phyloP scores from a whole-genome alignment of 2,329 filamentous ascomycete species.

The Fusarium algeriense region DNA sequence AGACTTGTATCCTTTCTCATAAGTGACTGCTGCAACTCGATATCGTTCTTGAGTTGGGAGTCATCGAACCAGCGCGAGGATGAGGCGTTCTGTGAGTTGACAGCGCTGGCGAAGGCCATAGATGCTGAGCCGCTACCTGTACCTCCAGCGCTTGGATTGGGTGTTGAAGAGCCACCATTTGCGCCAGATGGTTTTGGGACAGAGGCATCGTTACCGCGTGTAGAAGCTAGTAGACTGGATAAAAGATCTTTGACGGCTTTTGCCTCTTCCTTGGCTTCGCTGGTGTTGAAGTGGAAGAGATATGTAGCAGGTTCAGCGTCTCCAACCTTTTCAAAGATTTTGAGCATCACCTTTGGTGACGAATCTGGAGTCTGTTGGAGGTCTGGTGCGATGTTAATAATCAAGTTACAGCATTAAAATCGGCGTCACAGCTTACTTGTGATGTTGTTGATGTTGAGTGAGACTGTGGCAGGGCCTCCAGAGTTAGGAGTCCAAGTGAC shows the following conservation, averaged over 20 bases:
- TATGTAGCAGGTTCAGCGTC: conserved; percentile 75
- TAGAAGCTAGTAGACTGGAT: conserved; percentile 78
- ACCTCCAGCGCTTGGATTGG: conserved; percentile 44
- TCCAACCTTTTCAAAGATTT: conserved; percentile 81
- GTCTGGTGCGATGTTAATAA: conserved; percentile 64
- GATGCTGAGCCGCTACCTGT: conserved; percentile 69
- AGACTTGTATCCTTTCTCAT: conserved; percentile 83
- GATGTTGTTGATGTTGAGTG: conserved; percentile 79
- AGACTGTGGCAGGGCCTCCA: conserved; percentile 73
- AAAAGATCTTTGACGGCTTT: conserved; percentile 86
- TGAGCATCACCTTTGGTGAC: conserved; percentile 92
- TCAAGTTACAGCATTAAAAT: not conserved
- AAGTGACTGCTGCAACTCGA: conserved; percentile 87
- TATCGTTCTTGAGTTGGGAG: conserved; percentile 78
- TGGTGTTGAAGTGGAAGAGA: conserved; percentile 90
- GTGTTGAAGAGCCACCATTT: conserved; percentile 47
- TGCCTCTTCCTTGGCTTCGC: conserved; percentile 83
- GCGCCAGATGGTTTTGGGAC: conserved; percentile 61
- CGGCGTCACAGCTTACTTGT: conserved; percentile 71
- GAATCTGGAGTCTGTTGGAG: conserved; percentile 93
- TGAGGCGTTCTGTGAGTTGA: conserved; percentile 63
- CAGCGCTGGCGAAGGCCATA: conserved; percentile 82
- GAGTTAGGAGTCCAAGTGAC: conserved; percentile 85
- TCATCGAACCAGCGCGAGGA: conserved; percentile 84
- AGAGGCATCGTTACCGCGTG: conserved; percentile 68